phyloP scores from a whole-genome alignment of 306 rosid species.

The Sicyos edulis region DNA sequence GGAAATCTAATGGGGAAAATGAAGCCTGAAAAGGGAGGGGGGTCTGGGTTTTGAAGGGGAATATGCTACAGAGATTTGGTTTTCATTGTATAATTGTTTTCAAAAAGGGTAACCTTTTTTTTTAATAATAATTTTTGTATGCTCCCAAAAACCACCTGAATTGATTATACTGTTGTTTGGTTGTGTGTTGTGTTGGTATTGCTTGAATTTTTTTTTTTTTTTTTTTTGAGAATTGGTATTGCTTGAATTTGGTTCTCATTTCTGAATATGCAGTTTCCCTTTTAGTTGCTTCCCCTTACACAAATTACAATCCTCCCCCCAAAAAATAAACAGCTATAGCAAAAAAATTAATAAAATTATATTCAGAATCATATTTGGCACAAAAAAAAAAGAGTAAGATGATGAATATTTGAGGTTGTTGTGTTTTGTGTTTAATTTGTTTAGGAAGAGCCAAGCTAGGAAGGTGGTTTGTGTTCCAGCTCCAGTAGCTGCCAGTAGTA shows the following conservation, averaged over 20 bases:
- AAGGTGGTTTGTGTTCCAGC: constrained; percentile 71
- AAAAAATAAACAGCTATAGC: background rate
- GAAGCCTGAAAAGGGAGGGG: constrained; percentile 13
- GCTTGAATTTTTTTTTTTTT: background rate
- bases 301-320: constrained; percentile 7
- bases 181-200: constrained; percentile 6
- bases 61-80: constrained; percentile 11
- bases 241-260: background rate
- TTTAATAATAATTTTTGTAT: background rate
- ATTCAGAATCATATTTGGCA: background rate
- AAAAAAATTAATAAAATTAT: background rate
- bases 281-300: constrained; percentile 13
- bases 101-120: background rate
- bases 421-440: background rate
- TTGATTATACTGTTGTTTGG: constrained; percentile 13
- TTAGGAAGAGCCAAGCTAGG: constrained; percentile 59
- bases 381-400: background rate
- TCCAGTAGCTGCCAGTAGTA: constrained; percentile 55
- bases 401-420: background rate
- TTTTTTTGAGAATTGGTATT: too few species aligned
- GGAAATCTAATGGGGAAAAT: background rate
- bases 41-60: background rate
- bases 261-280: background rate
- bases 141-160: constrained; percentile 14
- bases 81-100: constrained; percentile 20